Conservation (phyloP, 345 rosid genomes). For the Conringia planisiliqua region DNA sequence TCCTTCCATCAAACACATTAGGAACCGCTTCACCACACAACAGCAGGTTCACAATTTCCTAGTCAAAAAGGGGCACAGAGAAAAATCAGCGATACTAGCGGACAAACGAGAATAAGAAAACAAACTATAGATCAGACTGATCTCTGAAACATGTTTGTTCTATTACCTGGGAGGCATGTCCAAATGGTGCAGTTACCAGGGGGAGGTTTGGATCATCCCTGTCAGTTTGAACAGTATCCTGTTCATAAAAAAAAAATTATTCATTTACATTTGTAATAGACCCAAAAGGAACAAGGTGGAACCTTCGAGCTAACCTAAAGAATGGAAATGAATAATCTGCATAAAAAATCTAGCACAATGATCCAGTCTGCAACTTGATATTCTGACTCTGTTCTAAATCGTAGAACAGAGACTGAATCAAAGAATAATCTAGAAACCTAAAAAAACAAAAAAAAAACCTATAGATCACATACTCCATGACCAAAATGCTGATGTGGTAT, state of each 20-base stretch:
- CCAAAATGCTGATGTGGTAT: neutral
- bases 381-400: neutral
- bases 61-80: conserved; percentile 26
- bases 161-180: conserved; percentile 98
- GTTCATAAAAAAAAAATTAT: neutral
- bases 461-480: neutral
- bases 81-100: neutral
- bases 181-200: conserved; percentile 96
- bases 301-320: neutral
- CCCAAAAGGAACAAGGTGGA: neutral
- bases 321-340: neutral
- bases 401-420: neutral
- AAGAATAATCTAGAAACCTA: neutral
- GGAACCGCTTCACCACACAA: conserved; percentile 97
- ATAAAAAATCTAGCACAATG: neutral
- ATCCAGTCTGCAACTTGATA: conserved; percentile 1
- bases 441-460: neutral
- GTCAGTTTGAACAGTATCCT: conserved; percentile 91
- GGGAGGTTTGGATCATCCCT: conserved; percentile 93
- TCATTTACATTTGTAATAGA: neutral
- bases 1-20: conserved; percentile 91
- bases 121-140: neutral
- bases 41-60: conserved; percentile 96
- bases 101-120: conserved; percentile 1
- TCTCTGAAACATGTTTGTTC: conserved; percentile 4